Evolutionary conservation across 345 rosid genomes (phyloP).

Genomic region (Hibiscus trionum): DNA sequence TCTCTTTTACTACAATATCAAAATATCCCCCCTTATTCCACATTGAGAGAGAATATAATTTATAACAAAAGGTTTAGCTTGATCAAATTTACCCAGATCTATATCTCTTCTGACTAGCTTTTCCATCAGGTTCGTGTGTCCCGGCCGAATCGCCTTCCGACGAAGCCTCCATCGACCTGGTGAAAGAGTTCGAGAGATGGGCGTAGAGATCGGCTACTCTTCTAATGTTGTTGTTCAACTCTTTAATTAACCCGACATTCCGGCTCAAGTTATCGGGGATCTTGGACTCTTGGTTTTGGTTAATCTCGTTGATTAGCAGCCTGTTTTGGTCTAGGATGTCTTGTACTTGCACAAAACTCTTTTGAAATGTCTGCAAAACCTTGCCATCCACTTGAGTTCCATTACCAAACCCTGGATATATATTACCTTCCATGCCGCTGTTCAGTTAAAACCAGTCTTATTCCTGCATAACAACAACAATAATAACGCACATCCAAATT

Average conservation of each 20-base stretch:
- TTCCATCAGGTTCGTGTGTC: conserved; percentile 52
- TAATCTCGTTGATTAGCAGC: conserved; percentile 75
- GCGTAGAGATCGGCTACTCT: conserved; percentile 79
- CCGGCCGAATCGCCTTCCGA: conserved; percentile 74
- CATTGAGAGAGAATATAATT: conserved; percentile 16
- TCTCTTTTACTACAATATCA: background rate
- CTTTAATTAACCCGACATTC: conserved; percentile 77
- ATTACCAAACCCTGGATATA: conserved; percentile 48
- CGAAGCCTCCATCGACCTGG: conserved; percentile 56
- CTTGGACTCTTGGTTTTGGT: conserved; percentile 79
- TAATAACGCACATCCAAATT: background rate
- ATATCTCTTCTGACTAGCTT: conserved; percentile 69
- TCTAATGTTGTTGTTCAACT: conserved; percentile 82
- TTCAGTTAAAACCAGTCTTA: background rate
- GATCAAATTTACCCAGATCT: conserved; percentile 41
- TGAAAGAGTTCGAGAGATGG: conserved; percentile 65
- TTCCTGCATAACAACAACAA: conserved; percentile 3
- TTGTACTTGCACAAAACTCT: conserved; percentile 76
- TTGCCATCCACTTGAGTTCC: conserved; percentile 53
- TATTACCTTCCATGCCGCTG: conserved; percentile 58
- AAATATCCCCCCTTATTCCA: conserved; percentile 11
- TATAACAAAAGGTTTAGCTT: conserved; percentile 10
- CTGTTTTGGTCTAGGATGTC: conserved; percentile 76
- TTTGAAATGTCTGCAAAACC: conserved; percentile 62
- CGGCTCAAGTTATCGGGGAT: conserved; percentile 63